These are phyloP conservation scores for Heteromeles arbutifolia DNA, from an alignment of 306 rosid genomes.

Conservation along the genomic window DNA sequence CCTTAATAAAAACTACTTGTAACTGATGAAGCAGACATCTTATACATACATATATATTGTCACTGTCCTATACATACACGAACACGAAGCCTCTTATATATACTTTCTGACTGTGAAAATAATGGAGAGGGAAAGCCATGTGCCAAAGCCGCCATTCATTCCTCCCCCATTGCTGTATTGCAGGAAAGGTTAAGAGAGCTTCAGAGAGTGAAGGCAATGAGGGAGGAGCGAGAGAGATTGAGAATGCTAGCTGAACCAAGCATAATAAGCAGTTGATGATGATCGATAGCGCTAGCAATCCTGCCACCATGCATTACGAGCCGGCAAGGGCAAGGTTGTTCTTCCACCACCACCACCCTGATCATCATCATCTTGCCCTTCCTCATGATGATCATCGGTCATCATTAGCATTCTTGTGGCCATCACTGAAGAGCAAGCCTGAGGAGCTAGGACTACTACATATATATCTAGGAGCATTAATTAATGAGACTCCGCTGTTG, in stretches of 20 bases:
- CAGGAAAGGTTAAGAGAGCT: conserved; percentile 82
- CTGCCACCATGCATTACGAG: not conserved
- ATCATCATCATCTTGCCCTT: conserved; percentile 20
- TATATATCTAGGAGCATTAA: not conserved
- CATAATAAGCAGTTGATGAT: not conserved
- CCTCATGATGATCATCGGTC: not conserved
- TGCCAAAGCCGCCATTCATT: conserved; percentile 16
- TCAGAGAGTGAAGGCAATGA: conserved; percentile 77
- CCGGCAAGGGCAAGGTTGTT: conserved; percentile 24
- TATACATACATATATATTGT: not conserved
- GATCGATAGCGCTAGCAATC: not conserved
- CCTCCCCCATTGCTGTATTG: conserved; percentile 78
- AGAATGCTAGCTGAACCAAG: conserved; percentile 30
- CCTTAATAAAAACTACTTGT: not conserved
- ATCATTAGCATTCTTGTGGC: conserved; percentile 48
- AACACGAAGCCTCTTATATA: not conserved
- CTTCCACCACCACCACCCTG: conserved; percentile 3
- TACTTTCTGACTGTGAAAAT: not conserved
- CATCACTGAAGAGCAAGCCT: conserved; percentile 24
- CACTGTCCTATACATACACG: conserved; percentile 4
- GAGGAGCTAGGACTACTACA: not conserved
- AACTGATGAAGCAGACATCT: conserved; percentile 17
- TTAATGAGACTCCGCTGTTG: conserved; percentile 17
- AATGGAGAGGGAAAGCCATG: conserved; percentile 53
- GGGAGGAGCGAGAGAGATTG: conserved; percentile 61